A percentile compares a stretch with the other conserved stretches of the same genome.
Conservation (phyloP, 1,139 yeast genomes). For the Zygoascus meyerae region DNA sequence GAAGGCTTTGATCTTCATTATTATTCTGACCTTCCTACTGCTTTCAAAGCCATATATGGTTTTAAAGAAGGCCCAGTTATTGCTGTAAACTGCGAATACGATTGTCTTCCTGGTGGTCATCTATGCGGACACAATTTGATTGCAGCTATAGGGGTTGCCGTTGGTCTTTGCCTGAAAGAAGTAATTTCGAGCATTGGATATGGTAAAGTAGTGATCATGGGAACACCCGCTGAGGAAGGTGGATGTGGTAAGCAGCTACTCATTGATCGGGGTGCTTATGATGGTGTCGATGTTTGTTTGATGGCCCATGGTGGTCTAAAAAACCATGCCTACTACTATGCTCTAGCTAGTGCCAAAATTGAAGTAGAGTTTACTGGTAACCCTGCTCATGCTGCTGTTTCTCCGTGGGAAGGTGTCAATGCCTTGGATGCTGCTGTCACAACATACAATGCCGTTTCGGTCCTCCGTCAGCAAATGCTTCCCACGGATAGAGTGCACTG, state of each 20-base stretch:
- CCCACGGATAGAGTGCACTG: slow-evolving; percentile 12
- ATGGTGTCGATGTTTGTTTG: slow-evolving; percentile 23
- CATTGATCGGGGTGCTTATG: slow-evolving; percentile 26
- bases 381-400: slow-evolving; percentile 14
- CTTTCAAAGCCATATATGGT: slow-evolving; percentile 12
- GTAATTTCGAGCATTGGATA: slow-evolving; percentile 22
- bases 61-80: slow-evolving; percentile 9
- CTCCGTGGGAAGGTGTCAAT: slow-evolving; percentile 15
- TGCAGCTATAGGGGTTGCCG: slow-evolving; percentile 21
- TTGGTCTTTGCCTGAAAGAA: slow-evolving; percentile 18
- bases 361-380: slow-evolving; percentile 10
- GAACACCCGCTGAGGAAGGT: slow-evolving; percentile 30
- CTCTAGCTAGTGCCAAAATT: neutral
- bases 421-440: slow-evolving; percentile 14
- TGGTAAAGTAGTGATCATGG: slow-evolving; percentile 26
- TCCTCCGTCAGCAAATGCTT: slow-evolving; percentile 13
- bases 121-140: slow-evolving; percentile 30
- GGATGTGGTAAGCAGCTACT: slow-evolving; percentile 27
- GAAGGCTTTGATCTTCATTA: slow-evolving; percentile 11
- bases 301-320: slow-evolving; percentile 23
- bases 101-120: slow-evolving; percentile 29
- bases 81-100: slow-evolving; percentile 15
- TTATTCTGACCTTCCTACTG: slow-evolving; percentile 14
- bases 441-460: slow-evolving; percentile 10
- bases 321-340: neutral